These are phyloP conservation scores for Domatiomyces catenatus DNA, from an alignment of 2,329 filamentous ascomycete genomes.

Conservation along the genomic window DNA sequence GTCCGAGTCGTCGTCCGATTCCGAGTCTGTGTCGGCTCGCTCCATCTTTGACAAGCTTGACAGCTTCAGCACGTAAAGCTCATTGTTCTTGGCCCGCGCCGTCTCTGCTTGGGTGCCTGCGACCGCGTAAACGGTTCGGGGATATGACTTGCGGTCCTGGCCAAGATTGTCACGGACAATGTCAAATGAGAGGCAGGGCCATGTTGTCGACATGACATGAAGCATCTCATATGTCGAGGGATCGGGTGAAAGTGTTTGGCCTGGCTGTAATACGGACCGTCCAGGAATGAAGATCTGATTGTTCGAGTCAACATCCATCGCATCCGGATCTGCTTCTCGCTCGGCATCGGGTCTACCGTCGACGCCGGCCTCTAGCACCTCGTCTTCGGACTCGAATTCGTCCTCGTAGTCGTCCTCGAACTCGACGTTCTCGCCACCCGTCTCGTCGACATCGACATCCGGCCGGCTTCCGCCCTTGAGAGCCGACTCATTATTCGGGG, in stretches of 20 bases:
- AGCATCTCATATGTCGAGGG: slow-evolving; percentile 95
- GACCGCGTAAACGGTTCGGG: slow-evolving; percentile 87
- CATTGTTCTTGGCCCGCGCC: slow-evolving; percentile 64
- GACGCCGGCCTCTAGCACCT: slow-evolving; percentile 85
- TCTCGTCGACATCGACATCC: slow-evolving; percentile 30
- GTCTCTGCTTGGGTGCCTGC: slow-evolving; percentile 83
- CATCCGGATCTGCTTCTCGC: slow-evolving; percentile 65
- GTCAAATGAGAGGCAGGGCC: slow-evolving; percentile 95
- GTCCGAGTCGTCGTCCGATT: slow-evolving; percentile 54
- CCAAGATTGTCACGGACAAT: slow-evolving; percentile 74
- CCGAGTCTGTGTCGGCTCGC: slow-evolving; percentile 51
- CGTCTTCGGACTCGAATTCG: slow-evolving; percentile 85
- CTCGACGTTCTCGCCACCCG: slow-evolving; percentile 35
- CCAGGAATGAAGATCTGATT: slow-evolving; percentile 92
- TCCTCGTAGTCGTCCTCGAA: slow-evolving; percentile 78
- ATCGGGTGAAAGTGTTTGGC: slow-evolving; percentile 82
- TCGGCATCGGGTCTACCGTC: slow-evolving; percentile 86
- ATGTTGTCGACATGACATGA: slow-evolving; percentile 81
- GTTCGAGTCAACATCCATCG: slow-evolving; percentile 70
- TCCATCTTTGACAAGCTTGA: slow-evolving; percentile 84
- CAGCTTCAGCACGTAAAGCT: slow-evolving; percentile 91
- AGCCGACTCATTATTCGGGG: slow-evolving; percentile 35
- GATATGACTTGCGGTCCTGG: slow-evolving; percentile 81
- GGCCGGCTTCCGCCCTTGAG: slow-evolving; percentile 49
- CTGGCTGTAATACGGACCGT: slow-evolving; percentile 75